These are phyloP conservation scores for Russula vinacea DNA, from an alignment of 768 basidiomycete species.

Conservation along the genomic window DNA sequence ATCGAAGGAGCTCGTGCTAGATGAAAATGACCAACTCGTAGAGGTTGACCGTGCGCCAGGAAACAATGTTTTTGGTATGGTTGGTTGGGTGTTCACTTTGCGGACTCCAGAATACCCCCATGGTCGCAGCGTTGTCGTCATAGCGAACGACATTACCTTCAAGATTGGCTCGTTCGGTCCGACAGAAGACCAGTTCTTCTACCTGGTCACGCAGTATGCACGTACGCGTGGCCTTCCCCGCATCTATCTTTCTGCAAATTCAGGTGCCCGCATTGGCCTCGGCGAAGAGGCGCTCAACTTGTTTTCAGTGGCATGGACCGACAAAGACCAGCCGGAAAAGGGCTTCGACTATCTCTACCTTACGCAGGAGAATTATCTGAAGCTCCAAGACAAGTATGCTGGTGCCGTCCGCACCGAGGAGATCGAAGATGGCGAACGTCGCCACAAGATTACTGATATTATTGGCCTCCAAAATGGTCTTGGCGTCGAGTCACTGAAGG, in stretches of 20 bases:
- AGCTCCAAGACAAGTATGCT: slow-evolving; percentile 81
- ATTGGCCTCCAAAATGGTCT: slow-evolving; percentile 97
- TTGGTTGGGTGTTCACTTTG: slow-evolving; percentile 94
- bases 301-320: slow-evolving; percentile 92
- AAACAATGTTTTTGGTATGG: slow-evolving; percentile 95
- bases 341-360: slow-evolving; percentile 96
- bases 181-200: slow-evolving; percentile 94
- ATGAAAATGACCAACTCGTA: slow-evolving; percentile 86
- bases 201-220: slow-evolving; percentile 89
- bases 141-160: slow-evolving; percentile 98
- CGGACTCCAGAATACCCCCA: slow-evolving; percentile 87
- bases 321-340: slow-evolving; percentile 80
- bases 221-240: slow-evolving; percentile 85
- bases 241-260: slow-evolving; percentile 98
- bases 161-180: slow-evolving; percentile 99
- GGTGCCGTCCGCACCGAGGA: slow-evolving; percentile 78
- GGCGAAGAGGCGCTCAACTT: slow-evolving; percentile 87
- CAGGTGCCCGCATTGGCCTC: slow-evolving; percentile 93
- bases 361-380: slow-evolving; percentile 85
- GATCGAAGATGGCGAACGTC: slow-evolving; percentile 78
- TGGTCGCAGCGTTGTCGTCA: slow-evolving; percentile 82
- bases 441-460: slow-evolving; percentile 93
- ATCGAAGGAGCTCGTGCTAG: slow-evolving; percentile 87
- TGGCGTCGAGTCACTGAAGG: slow-evolving; percentile 92
- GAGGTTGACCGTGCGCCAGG: slow-evolving; percentile 93